A percentile compares a stretch with the other conserved stretches of the same genome.
Conservation (phyloP, 1,139 yeast species). For the Pichia sp. region DNA sequence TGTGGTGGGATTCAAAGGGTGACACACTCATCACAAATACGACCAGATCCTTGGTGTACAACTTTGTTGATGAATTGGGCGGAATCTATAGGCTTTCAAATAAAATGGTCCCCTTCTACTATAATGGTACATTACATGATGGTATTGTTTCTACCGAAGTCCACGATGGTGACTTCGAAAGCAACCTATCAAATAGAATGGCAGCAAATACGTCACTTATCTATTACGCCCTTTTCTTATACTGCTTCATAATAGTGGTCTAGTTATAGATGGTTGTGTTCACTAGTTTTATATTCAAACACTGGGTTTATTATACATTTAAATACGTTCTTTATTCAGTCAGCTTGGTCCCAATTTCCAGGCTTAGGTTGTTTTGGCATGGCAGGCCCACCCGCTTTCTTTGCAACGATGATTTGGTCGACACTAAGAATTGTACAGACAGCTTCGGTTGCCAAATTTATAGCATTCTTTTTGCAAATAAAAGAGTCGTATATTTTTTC, state of each 20-base stretch:
- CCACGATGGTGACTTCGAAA: not conserved
- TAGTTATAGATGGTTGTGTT: not conserved
- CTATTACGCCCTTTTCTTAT: not conserved
- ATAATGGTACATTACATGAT: not conserved
- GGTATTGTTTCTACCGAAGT: not conserved
- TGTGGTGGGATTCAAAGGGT: slow-evolving; percentile 95
- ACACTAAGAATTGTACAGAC: slow-evolving; percentile 86
- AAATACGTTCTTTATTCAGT: slow-evolving; percentile 36
- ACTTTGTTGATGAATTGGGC: slow-evolving; percentile 42
- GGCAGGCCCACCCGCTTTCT: slow-evolving; percentile 95
- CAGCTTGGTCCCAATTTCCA: slow-evolving; percentile 97
- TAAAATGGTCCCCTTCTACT: not conserved
- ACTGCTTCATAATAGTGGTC: not conserved
- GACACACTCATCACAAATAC: slow-evolving; percentile 39
- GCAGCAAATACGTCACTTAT: not conserved
- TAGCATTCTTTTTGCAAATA: slow-evolving; percentile 79
- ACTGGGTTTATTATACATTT: not conserved
- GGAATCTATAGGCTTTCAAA: slow-evolving; percentile 24
- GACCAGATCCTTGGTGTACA: slow-evolving; percentile 37
- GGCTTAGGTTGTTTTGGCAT: slow-evolving; percentile 86
- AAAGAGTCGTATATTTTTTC: slow-evolving; percentile 75
- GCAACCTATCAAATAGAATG: not conserved
- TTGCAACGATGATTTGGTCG: slow-evolving; percentile 90
- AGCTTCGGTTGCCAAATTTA: slow-evolving; percentile 92
- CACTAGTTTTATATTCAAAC: not conserved